Base-by-base conservation (phyloP, 441 rosid genomes). In the Mallotus repandus region DNA sequence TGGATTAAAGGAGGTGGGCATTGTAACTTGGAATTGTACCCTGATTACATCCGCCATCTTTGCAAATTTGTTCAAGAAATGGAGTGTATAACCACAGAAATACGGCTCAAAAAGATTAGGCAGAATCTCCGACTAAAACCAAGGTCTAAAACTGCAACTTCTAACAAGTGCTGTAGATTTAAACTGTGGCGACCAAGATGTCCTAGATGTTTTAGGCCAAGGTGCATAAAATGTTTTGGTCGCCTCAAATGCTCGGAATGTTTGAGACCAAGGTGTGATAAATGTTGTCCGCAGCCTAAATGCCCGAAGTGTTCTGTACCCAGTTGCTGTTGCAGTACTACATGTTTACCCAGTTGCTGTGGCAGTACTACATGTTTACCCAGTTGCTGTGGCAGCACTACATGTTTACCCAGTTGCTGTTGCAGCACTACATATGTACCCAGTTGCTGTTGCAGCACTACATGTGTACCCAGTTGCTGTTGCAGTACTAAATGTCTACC, bases 1-100 rank as follows among this genome's bases (percentile, higher is more conserved):
- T 96, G 99, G 99, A 91, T 96, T 61, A 96, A 96, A 86, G 99
- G 99, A n/a, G 99, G 98, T 21, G 98, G 98, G 55, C 99, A 93
- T 74, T 96, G 98, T 85, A 93, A 96, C 84, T 83, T 96, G 80
- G 99, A 96, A 86, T 87, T 96, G 13, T 96, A 87, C 81, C 97
- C 99, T 0, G 98, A 96, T 72, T 96, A 89, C 83, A 89, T 96
- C 70, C 84, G 88, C 70, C 99, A 93, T 83, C 89, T 95, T 25
- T 77, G 86, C 83, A 89, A 84, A 79, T 95, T 90, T 70, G 75
- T 95, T 74, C 90, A 85, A 52, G 97, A 95, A 76, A 91, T 95
- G 99, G 98, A 95, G 85, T 91, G 82, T 74, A 81, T 86, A 66
- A 91, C 82, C 65, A 88, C 97, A 7, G 77, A 80, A 80, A 84